Evolutionary conservation across 495 filamentous ascomycete species (phyloP), one percentile per base, ranked within the genome.

Genomic region (Daldinia childiae): DNA sequence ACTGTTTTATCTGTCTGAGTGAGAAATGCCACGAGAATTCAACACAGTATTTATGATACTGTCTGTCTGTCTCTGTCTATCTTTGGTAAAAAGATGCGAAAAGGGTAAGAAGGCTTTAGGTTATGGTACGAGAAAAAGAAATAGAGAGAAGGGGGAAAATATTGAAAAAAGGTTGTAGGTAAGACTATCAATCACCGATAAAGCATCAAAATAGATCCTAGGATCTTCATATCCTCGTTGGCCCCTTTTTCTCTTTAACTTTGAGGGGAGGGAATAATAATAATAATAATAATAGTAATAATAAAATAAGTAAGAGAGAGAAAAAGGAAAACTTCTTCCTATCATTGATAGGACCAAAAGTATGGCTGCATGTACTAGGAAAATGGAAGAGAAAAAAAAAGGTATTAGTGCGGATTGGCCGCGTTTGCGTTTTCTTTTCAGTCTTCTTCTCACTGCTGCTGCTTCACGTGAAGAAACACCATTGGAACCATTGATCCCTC

Each of bases 351-450:
- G 32, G 50, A 72, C 50, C 27, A 54, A 29, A 54, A 30, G 26
- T 29, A 14, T 15, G 26, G 50, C 50, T 73, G 70, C 70, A 68
- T 15, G 62, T 66, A 58, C 57, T 69, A 63, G 62, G 57, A 63
- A 73, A 73, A 62, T 60, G 51, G 51, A 3, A 34, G 6, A 32
- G 11, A 68, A 69, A 65, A 32, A 68, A 69, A 65, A 27, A 58
- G 64, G 54, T 69, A 56, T 73, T 73, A 73, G 65, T 66, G 65
- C 65, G 65, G 62, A 57, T 66, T 69, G 62, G 65, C 56, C 64
- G 64, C 70, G 65, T 64, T 65, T 73, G 56, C 61, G 41, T 55
- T 55, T 66, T 43, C n/a, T 38, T 58, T 58, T 61, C 59, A 39
- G 19, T 12, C 17, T 59, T 56, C n/a, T 48, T 48, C 50, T 54